A percentile compares a stretch with the other conserved stretches of the same genome.
These are phyloP conservation scores for Pisolithus sp. DNA, from an alignment of 768 basidiomycete genomes.

Conservation along the genomic window DNA sequence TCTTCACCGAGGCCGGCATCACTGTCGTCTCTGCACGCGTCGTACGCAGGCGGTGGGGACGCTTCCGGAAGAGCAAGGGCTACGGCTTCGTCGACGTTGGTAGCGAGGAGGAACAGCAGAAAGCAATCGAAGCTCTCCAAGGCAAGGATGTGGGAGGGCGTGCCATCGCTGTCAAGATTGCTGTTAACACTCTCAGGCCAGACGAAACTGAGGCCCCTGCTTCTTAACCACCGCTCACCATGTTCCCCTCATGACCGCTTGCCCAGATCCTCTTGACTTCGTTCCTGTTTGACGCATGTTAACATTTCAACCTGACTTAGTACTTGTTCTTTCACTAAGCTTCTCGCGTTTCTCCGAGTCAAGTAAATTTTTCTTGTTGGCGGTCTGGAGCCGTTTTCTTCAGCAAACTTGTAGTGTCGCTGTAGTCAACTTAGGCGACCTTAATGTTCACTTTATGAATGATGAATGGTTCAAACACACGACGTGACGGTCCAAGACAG, in stretches of 20 bases:
- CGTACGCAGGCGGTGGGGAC: slow-evolving; percentile 78
- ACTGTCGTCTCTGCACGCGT: slow-evolving; percentile 81
- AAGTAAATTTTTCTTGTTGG: slow-evolving; percentile 19
- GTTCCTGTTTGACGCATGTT: slow-evolving; percentile 22
- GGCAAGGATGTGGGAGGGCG: slow-evolving; percentile 87
- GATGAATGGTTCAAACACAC: slow-evolving; percentile 7
- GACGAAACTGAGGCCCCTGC: slow-evolving; percentile 41
- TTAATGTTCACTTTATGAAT: slow-evolving; percentile 19
- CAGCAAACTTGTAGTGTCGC: slow-evolving; percentile 27
- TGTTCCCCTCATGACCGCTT: slow-evolving; percentile 7
- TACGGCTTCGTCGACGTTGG: slow-evolving; percentile 98
- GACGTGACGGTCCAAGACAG: no score
- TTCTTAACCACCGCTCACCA: slow-evolving; percentile 14
- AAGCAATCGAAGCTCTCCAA: slow-evolving; percentile 81
- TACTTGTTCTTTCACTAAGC: slow-evolving; percentile 30
- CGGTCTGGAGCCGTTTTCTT: slow-evolving; percentile 45
- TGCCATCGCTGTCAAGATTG: slow-evolving; percentile 88
- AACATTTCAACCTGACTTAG: slow-evolving; percentile 26
- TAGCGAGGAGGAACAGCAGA: slow-evolving; percentile 80
- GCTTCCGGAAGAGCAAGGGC: slow-evolving; percentile 86
- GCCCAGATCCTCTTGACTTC: slow-evolving; percentile 22
- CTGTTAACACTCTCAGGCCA: slow-evolving; percentile 74
- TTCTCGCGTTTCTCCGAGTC: slow-evolving; percentile 32
- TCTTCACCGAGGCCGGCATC: slow-evolving; percentile 87
- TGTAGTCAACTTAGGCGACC: slow-evolving; percentile 20